Conservation (phyloP, 108 stramenopile genomes). For the Conticribra guillardii region DNA sequence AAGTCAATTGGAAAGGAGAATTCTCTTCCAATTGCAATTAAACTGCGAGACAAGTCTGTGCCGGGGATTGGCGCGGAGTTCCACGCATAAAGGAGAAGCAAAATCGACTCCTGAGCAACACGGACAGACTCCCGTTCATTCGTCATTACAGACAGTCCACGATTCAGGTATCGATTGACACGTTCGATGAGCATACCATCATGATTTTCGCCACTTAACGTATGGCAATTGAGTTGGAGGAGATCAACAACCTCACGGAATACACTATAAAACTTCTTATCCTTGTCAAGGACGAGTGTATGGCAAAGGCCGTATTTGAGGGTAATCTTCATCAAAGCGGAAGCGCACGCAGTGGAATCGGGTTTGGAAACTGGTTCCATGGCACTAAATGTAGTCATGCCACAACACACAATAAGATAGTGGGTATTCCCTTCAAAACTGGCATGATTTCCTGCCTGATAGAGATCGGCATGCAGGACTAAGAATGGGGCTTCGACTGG, state of each 20-base stretch:
- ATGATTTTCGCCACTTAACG: conserved; percentile 7
- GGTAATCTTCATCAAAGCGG: conserved; percentile 17
- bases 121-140: conserved; percentile 16
- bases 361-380: neutral
- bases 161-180: conserved; percentile 32
- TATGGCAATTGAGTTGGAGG: conserved; percentile 10
- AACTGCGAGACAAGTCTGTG: conserved; percentile 14
- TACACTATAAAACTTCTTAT: neutral
- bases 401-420: neutral
- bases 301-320: conserved; percentile 12
- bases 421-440: conserved; percentile 1
- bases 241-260: conserved; percentile 1
- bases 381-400: conserved; percentile 9
- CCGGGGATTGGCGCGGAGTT: conserved; percentile 29
- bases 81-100: conserved; percentile 33
- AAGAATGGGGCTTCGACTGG: conserved; percentile 4
- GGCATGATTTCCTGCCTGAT: neutral
- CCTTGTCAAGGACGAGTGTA: conserved; percentile 14
- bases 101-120: neutral
- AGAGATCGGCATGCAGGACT: conserved; percentile 6
- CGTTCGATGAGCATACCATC: conserved; percentile 23
- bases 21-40: conserved; percentile 26
- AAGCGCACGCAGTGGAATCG: neutral
- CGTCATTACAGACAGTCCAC: conserved; percentile 4
- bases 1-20: conserved; percentile 43